Conservation (phyloP, 2,329 filamentous ascomycete genomes). For the Cladosporium colombiae region DNA sequence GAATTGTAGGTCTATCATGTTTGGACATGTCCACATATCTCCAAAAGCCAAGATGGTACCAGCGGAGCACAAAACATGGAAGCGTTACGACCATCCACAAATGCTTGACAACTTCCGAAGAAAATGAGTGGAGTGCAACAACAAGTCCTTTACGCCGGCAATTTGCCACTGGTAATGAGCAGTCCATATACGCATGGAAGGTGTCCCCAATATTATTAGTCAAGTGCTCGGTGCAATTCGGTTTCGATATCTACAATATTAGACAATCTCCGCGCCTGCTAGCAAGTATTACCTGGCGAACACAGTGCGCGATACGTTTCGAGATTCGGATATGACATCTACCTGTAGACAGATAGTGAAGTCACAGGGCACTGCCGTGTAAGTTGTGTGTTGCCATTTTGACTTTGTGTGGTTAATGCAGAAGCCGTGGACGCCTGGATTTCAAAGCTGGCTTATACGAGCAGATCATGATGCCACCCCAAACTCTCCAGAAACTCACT, state of each 20-base stretch:
- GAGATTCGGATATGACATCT: neutral
- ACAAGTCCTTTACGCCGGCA: neutral
- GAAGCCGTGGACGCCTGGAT: neutral
- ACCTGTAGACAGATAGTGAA: neutral
- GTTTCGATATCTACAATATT: neutral
- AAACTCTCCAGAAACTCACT: neutral
- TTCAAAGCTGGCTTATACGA: neutral
- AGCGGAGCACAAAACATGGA: neutral
- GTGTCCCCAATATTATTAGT: neutral
- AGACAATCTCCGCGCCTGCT: neutral
- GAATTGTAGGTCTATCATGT: neutral
- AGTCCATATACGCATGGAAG: neutral
- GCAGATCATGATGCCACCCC: neutral
- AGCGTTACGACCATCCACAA: neutral
- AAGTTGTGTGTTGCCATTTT: neutral
- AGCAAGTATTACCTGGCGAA: neutral
- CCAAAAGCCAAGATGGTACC: neutral
- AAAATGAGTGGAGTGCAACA: neutral
- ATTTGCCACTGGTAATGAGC: neutral
- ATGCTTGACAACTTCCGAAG: neutral
- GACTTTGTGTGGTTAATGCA: neutral
- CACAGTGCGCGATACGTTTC: neutral
- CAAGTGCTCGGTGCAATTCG: neutral
- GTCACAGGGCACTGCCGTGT: neutral
- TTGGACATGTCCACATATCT: neutral